These are phyloP conservation scores for Calonectria henricotiae DNA, from an alignment of 2,329 filamentous ascomycete genomes.

Conservation along the genomic window DNA sequence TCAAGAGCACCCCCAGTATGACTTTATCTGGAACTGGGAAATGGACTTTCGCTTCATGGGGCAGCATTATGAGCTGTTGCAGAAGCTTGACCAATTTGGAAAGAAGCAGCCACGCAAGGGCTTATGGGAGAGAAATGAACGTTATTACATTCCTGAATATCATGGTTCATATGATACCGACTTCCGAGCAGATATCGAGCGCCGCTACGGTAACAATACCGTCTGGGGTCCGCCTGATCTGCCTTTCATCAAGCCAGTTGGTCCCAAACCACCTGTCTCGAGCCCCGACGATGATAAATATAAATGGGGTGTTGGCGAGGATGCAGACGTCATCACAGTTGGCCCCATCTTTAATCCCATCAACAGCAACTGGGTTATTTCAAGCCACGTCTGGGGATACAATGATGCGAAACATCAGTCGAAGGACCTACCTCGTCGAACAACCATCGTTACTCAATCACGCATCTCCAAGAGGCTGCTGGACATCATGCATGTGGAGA, in stretches of 20 bases:
- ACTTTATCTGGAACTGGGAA: constrained; percentile 91
- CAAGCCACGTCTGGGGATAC: constrained; percentile 79
- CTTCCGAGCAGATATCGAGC: constrained; percentile 78
- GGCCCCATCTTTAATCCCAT: constrained; percentile 86
- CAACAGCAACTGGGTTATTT: constrained; percentile 82
- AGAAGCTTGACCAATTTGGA: constrained; percentile 76
- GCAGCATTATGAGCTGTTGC: constrained; percentile 85
- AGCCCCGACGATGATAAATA: constrained; percentile 78
- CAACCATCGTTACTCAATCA: constrained; percentile 85
- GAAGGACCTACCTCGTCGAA: constrained; percentile 77
- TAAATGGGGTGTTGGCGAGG: constrained; percentile 83
- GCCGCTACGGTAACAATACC: constrained; percentile 66
- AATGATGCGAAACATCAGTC: constrained; percentile 66
- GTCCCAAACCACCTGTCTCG: constrained; percentile 74
- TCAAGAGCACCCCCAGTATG: constrained; percentile 83
- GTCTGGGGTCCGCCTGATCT: constrained; percentile 79
- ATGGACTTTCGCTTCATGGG: constrained; percentile 86
- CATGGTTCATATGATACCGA: constrained; percentile 79
- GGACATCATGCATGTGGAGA: constrained; percentile 85
- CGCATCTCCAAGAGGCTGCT: constrained; percentile 81
- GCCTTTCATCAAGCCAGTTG: constrained; percentile 74
- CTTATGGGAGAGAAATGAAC: constrained; percentile 81
- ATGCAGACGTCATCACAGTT: constrained; percentile 82
- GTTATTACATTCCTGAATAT: constrained; percentile 80
- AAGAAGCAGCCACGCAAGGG: constrained; percentile 80